Percentiles rank a stretch among this genome's conserved stretches.
These are phyloP conservation scores for Cladobotryum protrusum DNA, from an alignment of 2,329 filamentous ascomycete species.

Conservation along the genomic window DNA sequence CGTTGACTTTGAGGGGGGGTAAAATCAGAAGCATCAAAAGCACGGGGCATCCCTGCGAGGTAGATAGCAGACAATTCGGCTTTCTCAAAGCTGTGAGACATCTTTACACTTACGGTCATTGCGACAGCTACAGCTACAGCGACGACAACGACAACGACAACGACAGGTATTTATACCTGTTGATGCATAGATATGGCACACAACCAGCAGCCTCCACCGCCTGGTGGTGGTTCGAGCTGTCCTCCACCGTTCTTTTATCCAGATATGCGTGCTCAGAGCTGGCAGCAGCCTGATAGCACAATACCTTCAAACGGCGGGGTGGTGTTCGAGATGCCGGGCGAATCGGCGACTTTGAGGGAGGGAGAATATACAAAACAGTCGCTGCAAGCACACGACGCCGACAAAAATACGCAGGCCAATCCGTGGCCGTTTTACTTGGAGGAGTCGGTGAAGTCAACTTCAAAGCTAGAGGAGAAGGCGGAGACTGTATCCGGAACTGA, in stretches of 20 bases:
- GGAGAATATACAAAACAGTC: slow-evolving; percentile 7
- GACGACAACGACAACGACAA: slow-evolving; percentile 2
- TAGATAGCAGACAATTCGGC: too few species aligned
- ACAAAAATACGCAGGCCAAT: slow-evolving; percentile 16
- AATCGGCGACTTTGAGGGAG: slow-evolving; percentile 15
- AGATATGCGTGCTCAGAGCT: too few species aligned
- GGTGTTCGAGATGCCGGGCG: slow-evolving; percentile 28
- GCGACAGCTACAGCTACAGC: neutral
- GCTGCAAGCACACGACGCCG: slow-evolving; percentile 3
- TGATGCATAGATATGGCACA: neutral
- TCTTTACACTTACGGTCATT: neutral
- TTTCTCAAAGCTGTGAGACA: too few species aligned
- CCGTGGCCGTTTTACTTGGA: slow-evolving; percentile 27
- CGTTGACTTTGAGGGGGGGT: too few species aligned
- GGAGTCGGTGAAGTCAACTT: neutral
- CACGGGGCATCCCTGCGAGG: too few species aligned
- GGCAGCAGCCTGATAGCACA: too few species aligned
- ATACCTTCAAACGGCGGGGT: too few species aligned
- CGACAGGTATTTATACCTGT: too few species aligned
- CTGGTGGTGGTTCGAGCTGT: too few species aligned
- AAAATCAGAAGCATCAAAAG: too few species aligned
- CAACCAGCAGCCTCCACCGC: too few species aligned
- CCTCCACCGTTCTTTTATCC: too few species aligned
- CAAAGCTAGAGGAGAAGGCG: neutral
- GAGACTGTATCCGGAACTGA: slow-evolving; percentile 1